These are phyloP conservation scores for Phaeosphaeriaceae sp. DNA, from an alignment of 2,329 filamentous ascomycete species.

Conservation along the genomic window DNA sequence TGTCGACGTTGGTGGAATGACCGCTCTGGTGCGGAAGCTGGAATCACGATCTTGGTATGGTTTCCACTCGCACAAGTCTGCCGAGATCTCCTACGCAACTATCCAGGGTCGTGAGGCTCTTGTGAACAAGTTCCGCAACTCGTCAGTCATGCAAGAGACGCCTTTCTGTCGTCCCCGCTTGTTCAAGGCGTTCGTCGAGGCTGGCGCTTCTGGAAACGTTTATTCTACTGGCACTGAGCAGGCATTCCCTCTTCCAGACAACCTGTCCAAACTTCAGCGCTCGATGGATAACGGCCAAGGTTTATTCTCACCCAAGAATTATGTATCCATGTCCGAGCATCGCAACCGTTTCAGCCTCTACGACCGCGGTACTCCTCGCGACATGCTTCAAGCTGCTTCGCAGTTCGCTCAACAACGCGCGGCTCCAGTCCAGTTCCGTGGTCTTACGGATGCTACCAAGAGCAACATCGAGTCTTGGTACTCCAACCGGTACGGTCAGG, in stretches of 20 bases:
- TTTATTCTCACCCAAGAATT: constrained; percentile 81
- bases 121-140: constrained; percentile 95
- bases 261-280: constrained; percentile 84
- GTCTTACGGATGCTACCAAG: constrained; percentile 27
- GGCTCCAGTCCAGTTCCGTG: constrained; percentile 11
- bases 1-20: constrained; percentile 63
- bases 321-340: constrained; percentile 76
- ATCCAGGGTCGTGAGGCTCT: constrained; percentile 92
- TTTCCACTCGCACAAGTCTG: constrained; percentile 82
- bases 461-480: constrained; percentile 34
- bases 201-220: constrained; percentile 46
- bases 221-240: constrained; percentile 72
- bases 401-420: constrained; percentile 24
- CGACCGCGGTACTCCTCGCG: constrained; percentile 73
- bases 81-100: constrained; percentile 94
- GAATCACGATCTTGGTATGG: constrained; percentile 66
- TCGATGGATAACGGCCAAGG: constrained; percentile 88
- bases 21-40: constrained; percentile 37
- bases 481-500: constrained; percentile 23
- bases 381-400: constrained; percentile 32
- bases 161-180: constrained; percentile 79
- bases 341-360: constrained; percentile 78
- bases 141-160: constrained; percentile 89
- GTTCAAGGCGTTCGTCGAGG: constrained; percentile 59
- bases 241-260: constrained; percentile 78